These are phyloP conservation scores for Astragalus membranaceus DNA, from an alignment of 306 rosid species.

Conservation along the genomic window DNA sequence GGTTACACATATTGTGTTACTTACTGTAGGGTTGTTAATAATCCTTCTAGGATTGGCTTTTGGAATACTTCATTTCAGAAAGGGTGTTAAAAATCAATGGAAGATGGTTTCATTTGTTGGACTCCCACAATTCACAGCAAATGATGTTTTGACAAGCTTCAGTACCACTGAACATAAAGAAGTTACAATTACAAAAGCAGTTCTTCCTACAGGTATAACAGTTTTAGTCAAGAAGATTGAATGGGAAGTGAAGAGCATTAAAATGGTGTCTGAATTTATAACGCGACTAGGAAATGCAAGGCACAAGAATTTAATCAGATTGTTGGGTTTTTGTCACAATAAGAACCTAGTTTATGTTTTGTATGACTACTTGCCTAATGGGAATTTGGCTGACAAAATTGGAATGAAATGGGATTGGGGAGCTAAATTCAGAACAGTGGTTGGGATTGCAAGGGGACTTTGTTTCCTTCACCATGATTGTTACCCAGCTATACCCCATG, in stretches of 20 bases:
- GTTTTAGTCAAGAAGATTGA: conserved; percentile 75
- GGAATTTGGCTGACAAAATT: conserved; percentile 69
- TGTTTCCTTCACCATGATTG: conserved; percentile 88
- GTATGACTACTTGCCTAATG: conserved; percentile 75
- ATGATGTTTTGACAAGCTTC: conserved; percentile 70
- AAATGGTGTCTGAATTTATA: conserved; percentile 42
- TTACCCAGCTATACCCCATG: conserved; percentile 77
- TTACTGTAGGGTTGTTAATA: conserved; percentile 45
- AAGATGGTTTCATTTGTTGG: conserved; percentile 80
- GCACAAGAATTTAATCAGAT: conserved; percentile 60
- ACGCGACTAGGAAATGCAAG: conserved; percentile 60
- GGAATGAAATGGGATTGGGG: conserved; percentile 60
- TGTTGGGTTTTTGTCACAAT: conserved; percentile 73
- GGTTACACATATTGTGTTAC: conserved; percentile 45
- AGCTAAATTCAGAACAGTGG: conserved; percentile 54
- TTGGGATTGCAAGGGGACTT: conserved; percentile 72
- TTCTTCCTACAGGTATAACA: conserved; percentile 88
- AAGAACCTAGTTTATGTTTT: conserved; percentile 66
- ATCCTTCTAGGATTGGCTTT: conserved; percentile 39
- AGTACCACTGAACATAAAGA: conserved; percentile 40
- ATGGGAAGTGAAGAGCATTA: conserved; percentile 48
- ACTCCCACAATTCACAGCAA: conserved; percentile 79
- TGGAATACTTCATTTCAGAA: conserved; percentile 40
- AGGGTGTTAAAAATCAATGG: conserved; percentile 53
- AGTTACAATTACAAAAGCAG: conserved; percentile 47